A percentile compares a stretch with the other conserved stretches of the same genome.
These are phyloP conservation scores for Leccinellum rugosiceps DNA, from an alignment of 768 basidiomycete species.

Conservation along the genomic window DNA sequence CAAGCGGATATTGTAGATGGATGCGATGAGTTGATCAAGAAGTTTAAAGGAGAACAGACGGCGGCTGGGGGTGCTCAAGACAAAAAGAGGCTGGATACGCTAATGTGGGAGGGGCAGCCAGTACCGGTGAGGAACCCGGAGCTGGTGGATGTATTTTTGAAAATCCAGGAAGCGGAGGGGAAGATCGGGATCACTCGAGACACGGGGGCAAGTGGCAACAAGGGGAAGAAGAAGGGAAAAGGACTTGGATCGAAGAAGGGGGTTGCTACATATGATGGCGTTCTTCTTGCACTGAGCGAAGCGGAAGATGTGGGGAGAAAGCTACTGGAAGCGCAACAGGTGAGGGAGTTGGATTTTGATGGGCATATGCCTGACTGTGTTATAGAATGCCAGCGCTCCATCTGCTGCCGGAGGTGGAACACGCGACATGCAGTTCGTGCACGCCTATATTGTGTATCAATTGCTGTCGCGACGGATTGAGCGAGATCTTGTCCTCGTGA, in stretches of 20 bases:
- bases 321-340: slow-evolving; percentile 82
- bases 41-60: slow-evolving; percentile 45
- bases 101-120: slow-evolving; percentile 78
- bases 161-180: slow-evolving; percentile 74
- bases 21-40: slow-evolving; percentile 51
- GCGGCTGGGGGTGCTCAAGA: slow-evolving; percentile 35
- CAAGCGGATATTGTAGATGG: slow-evolving; percentile 61
- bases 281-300: slow-evolving; percentile 82
- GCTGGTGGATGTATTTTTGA: slow-evolving; percentile 81
- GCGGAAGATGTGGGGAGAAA: slow-evolving; percentile 83
- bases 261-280: slow-evolving; percentile 84
- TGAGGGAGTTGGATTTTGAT: slow-evolving; percentile 24
- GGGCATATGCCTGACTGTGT: background rate
- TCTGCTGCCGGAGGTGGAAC: slow-evolving; percentile 41
- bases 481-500: slow-evolving; percentile 80
- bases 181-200: slow-evolving; percentile 44
- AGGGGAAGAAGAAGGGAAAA: slow-evolving; percentile 36
- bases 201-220: slow-evolving; percentile 24
- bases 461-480: slow-evolving; percentile 84
- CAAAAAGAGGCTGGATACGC: slow-evolving; percentile 53
- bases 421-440: slow-evolving; percentile 80
- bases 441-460: slow-evolving; percentile 84
- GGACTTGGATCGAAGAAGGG: slow-evolving; percentile 58
- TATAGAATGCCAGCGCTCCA: slow-evolving; percentile 43
- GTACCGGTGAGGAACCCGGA: slow-evolving; percentile 90